These are phyloP conservation scores for Zostera marina DNA, from an alignment of 116 monocot species.

Conservation along the genomic window DNA sequence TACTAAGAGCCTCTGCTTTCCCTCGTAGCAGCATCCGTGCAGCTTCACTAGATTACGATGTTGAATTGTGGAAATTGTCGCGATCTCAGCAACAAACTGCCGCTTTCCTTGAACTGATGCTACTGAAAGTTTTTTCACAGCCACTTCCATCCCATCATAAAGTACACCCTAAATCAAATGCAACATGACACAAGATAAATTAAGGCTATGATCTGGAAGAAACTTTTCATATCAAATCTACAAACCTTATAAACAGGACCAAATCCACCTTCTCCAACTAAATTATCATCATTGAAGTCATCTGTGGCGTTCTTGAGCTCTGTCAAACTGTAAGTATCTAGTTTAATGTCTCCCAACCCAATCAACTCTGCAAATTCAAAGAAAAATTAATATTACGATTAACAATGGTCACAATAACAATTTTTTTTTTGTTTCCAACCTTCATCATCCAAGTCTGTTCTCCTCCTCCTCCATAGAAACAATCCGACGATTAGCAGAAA, in stretches of 20 bases:
- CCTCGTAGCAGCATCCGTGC: slow-evolving; percentile 63
- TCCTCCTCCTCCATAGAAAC: slow-evolving; percentile 5
- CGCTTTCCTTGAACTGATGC: slow-evolving; percentile 47
- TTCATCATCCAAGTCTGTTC: slow-evolving; percentile 10
- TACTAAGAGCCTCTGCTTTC: slow-evolving; percentile 41
- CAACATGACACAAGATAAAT: no score
- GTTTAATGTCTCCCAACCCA: slow-evolving; percentile 2
- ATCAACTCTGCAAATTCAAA: slow-evolving; percentile 8
- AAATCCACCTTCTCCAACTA: slow-evolving; percentile 69
- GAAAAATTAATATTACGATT: not conserved
- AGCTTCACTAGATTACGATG: slow-evolving; percentile 63
- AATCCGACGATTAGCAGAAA: not conserved
- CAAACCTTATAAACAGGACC: slow-evolving; percentile 53
- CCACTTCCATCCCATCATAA: slow-evolving; percentile 41
- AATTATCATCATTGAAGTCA: slow-evolving; percentile 23
- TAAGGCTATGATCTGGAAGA: no score
- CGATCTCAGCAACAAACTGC: slow-evolving; percentile 60
- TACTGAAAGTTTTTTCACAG: slow-evolving; percentile 44
- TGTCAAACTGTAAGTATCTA: slow-evolving; percentile 8
- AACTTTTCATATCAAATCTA: no score
- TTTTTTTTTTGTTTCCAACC: slow-evolving; percentile 1
- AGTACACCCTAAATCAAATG: slow-evolving; percentile 22
- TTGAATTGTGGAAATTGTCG: slow-evolving; percentile 53
- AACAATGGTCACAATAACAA: not conserved
- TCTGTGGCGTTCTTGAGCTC: slow-evolving; percentile 11